Evolutionary conservation across 257 asterid species (phyloP).

Genomic region (Solanum pinnatisectum): DNA sequence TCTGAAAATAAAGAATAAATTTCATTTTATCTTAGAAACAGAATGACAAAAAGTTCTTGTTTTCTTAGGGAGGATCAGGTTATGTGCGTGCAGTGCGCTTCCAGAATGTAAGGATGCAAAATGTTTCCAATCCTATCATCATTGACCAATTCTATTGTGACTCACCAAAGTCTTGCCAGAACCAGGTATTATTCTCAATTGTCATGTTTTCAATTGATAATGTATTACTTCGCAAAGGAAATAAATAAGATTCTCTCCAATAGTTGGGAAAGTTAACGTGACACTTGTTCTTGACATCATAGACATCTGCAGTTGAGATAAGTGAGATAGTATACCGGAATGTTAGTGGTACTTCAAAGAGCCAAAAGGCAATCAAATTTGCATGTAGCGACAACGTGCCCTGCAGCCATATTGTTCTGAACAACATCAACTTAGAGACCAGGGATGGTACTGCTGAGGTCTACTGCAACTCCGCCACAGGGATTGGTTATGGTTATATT

Average conservation of each 20-base stretch:
- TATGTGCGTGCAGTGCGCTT: conserved; percentile 51
- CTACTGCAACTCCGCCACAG: conserved; percentile 72
- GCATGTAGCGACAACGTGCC: conserved; percentile 80
- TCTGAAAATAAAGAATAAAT: neutral
- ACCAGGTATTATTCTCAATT: conserved; percentile 44
- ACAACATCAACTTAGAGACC: conserved; percentile 46
- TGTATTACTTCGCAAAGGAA: neutral
- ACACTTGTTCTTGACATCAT: conserved; percentile 3
- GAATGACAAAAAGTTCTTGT: neutral
- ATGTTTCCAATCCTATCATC: conserved; percentile 81
- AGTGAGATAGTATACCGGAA: conserved; percentile 47
- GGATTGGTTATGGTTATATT: conserved; percentile 44
- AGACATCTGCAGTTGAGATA: conserved; percentile 75
- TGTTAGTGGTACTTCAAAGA: conserved; percentile 58
- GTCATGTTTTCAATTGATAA: neutral
- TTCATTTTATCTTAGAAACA: neutral
- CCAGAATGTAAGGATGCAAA: conserved; percentile 67
- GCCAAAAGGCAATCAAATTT: conserved; percentile 50
- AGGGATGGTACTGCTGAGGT: conserved; percentile 58
- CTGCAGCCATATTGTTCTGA: conserved; percentile 56
- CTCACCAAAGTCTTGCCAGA: conserved; percentile 61
- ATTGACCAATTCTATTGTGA: conserved; percentile 94
- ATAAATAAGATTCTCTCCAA: neutral
- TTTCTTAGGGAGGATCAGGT: conserved; percentile 83
- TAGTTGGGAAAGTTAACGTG: neutral